phyloP scores from a whole-genome alignment of 1,284 basidiomycete species.

The Porodaedalea pini region DNA sequence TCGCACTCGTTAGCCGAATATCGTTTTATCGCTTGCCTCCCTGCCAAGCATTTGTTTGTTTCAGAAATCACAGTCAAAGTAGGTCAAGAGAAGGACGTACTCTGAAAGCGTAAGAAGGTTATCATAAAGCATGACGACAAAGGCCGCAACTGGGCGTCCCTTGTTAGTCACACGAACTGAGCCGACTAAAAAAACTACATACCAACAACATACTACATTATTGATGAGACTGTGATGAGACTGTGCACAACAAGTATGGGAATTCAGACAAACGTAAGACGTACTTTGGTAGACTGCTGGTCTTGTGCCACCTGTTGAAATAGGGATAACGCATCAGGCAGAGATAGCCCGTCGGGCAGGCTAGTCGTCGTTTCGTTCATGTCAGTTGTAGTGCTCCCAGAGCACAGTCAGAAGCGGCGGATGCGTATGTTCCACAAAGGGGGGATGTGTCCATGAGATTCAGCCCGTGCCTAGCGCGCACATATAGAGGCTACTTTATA shows the following conservation, averaged over 20 bases:
- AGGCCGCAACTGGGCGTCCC: neutral
- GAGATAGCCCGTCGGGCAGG: neutral
- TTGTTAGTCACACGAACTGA: neutral
- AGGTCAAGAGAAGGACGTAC: neutral
- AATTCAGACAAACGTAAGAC: neutral
- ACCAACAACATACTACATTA: constrained; percentile 6
- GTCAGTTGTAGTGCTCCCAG: too few species aligned
- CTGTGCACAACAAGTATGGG: neutral
- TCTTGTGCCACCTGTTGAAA: neutral
- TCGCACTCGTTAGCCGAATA: neutral
- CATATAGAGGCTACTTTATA: too few species aligned
- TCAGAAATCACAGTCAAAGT: neutral
- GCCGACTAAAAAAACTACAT: neutral
- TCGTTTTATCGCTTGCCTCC: neutral
- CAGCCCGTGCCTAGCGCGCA: too few species aligned
- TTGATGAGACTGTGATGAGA: neutral
- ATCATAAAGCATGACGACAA: constrained; percentile 15
- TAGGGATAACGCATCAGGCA: neutral
- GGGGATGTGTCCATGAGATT: too few species aligned
- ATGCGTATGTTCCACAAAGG: too few species aligned
- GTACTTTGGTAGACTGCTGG: constrained; percentile 6
- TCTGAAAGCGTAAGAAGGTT: constrained; percentile 3
- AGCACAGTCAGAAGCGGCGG: too few species aligned
- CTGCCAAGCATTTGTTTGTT: neutral
- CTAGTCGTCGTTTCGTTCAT: neutral